A percentile compares a stretch with the other conserved stretches of the same genome.
Evolutionary conservation across 2,329 filamentous ascomycete genomes (phyloP).

Genomic region (Hyphodiscus sp.): DNA sequence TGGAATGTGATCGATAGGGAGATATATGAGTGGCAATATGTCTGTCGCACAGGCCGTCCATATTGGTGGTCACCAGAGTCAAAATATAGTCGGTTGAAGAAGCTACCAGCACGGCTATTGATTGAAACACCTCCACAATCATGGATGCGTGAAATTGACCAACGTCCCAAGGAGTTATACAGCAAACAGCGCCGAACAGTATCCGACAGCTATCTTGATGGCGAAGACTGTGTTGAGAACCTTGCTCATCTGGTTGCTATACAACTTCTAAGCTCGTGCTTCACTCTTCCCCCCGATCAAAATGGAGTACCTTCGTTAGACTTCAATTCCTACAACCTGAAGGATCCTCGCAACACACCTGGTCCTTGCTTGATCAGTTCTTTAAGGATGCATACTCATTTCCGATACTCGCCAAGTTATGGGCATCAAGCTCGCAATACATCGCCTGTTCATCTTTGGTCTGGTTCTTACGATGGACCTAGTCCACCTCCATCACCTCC

Average conservation of each 20-base stretch:
- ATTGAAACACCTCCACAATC: constrained; percentile 2
- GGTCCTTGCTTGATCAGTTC: constrained; percentile 28
- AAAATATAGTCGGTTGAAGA: constrained; percentile 15
- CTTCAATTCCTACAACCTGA: constrained; percentile 6
- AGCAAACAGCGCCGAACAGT: constrained; percentile 14
- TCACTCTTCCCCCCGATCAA: constrained; percentile 26
- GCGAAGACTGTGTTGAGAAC: constrained; percentile 16
- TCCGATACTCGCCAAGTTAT: constrained; percentile 28
- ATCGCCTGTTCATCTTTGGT: constrained; percentile 24
- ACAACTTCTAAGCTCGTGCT: constrained; percentile 28
- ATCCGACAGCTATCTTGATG: constrained; percentile 21
- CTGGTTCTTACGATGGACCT: constrained; percentile 15
- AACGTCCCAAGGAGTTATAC: constrained; percentile 5
- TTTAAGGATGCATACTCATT: constrained; percentile 28
- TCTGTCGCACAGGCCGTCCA: constrained; percentile 25
- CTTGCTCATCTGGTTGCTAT: constrained; percentile 27
- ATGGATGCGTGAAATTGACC: constrained; percentile 14
- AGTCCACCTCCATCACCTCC: constrained; percentile 7
- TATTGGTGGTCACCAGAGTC: constrained; percentile 30
- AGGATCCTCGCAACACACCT: constrained; percentile 4
- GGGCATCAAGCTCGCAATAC: constrained; percentile 27
- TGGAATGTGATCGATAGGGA: constrained; percentile 26
- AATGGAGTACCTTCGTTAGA: constrained; percentile 8
- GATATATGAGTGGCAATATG: constrained; percentile 28
- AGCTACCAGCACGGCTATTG: constrained; percentile 1